Conservation (phyloP, 75 land plant species). For the Chamaecyparis obtusa region DNA sequence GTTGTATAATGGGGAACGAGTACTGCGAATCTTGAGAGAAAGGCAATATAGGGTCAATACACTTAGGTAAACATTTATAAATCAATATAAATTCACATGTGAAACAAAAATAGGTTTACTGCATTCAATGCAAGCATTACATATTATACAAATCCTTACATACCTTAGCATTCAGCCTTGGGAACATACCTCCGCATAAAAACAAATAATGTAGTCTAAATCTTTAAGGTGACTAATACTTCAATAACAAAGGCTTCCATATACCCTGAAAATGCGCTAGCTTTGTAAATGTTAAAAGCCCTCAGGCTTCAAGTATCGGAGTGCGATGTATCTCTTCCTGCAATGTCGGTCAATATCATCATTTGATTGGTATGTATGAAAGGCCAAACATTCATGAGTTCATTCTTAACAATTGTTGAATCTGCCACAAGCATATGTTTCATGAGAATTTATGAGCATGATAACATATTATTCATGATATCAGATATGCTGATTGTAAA, state of each 20-base stretch:
- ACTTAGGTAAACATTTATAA: slow-evolving; percentile 11
- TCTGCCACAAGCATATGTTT: background rate
- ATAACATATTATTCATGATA: no score
- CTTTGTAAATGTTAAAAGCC: slow-evolving; percentile 33
- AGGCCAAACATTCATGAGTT: background rate
- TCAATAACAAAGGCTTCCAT: slow-evolving; percentile 16
- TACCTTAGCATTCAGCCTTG: background rate
- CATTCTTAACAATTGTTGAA: background rate
- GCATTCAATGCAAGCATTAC: background rate
- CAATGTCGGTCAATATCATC: slow-evolving; percentile 51
- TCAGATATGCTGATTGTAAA: background rate
- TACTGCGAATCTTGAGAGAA: slow-evolving; percentile 19
- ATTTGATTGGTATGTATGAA: slow-evolving; percentile 48
- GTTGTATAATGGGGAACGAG: slow-evolving; percentile 21
- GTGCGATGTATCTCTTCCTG: slow-evolving; percentile 50
- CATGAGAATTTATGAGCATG: background rate
- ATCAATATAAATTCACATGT: background rate
- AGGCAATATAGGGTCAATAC: slow-evolving; percentile 24
- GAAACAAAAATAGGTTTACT: background rate
- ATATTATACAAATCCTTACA: background rate
- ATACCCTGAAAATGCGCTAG: slow-evolving; percentile 19
- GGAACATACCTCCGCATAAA: no score
- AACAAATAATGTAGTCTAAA: background rate
- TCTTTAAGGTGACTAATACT: background rate
- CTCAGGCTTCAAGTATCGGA: slow-evolving; percentile 30